Percentiles rank a stretch among this genome's conserved stretches.
These are phyloP conservation scores for Hydrangea macrophylla DNA, from an alignment of 148 eudicot species.

Conservation along the genomic window DNA sequence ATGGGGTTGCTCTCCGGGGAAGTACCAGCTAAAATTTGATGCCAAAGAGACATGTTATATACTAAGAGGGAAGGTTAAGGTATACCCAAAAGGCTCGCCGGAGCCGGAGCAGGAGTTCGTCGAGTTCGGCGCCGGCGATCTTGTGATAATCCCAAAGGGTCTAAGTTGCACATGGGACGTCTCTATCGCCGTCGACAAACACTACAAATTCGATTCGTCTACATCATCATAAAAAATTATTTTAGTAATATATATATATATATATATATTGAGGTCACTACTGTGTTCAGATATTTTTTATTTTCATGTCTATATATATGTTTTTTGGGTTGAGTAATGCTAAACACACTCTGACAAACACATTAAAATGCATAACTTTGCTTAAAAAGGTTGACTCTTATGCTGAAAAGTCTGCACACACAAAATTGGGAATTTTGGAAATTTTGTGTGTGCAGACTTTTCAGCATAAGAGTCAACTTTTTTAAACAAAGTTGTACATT, in stretches of 20 bases:
- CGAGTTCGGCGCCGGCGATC: conserved; percentile 56
- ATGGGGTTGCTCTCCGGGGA: conserved; percentile 58
- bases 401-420: too few species aligned
- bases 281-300: too few species aligned
- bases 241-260: not conserved
- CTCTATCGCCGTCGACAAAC: conserved; percentile 63
- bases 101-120: conserved; percentile 15
- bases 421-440: too few species aligned
- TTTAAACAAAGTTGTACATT: too few species aligned
- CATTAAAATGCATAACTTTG: too few species aligned
- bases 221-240: not conserved
- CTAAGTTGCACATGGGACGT: conserved; percentile 89
- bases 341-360: too few species aligned
- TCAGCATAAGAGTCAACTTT: too few species aligned
- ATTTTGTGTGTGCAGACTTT: too few species aligned
- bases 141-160: conserved; percentile 69
- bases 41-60: conserved; percentile 53
- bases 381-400: too few species aligned
- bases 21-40: conserved; percentile 40
- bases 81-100: conserved; percentile 26
- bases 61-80: conserved; percentile 50
- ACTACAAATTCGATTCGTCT: conserved; percentile 67
- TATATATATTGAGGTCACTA: too few species aligned
- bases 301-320: too few species aligned
- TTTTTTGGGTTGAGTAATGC: too few species aligned